phyloP scores from a whole-genome alignment of 192 early-diverging fungal species.

The Backusella luteola region DNA sequence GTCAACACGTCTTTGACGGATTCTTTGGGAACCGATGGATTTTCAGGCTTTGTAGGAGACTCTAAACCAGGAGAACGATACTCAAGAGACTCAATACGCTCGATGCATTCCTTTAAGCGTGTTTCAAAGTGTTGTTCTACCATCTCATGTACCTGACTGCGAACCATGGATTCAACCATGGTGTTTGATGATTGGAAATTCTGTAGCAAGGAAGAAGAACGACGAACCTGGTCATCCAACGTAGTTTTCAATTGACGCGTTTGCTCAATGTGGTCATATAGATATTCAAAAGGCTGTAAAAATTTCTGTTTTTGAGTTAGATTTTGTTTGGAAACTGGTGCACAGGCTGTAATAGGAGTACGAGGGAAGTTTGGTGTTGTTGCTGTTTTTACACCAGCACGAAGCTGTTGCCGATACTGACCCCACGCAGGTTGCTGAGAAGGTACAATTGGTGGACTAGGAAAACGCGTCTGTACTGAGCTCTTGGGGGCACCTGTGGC shows the following conservation, averaged over 20 bases:
- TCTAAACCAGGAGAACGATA: neutral
- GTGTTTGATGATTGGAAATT: conserved; percentile 65
- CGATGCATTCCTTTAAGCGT: conserved; percentile 31
- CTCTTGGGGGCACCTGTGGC: neutral
- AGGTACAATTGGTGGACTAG: conserved; percentile 41
- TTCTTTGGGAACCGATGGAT: neutral
- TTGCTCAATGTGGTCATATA: conserved; percentile 62
- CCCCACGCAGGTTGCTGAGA: conserved; percentile 28
- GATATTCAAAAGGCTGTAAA: conserved; percentile 52
- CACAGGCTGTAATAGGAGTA: conserved; percentile 10
- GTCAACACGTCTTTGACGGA: neutral
- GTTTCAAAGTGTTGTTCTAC: conserved; percentile 43
- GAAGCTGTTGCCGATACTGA: neutral
- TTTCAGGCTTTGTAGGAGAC: neutral
- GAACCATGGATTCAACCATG: conserved; percentile 76
- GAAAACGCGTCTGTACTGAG: conserved; percentile 19
- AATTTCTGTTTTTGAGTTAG: conserved; percentile 52
- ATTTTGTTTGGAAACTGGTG: conserved; percentile 46
- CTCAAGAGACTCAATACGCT: conserved; percentile 15
- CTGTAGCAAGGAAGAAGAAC: conserved; percentile 66
- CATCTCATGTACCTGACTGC: conserved; percentile 63
- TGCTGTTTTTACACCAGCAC: neutral
- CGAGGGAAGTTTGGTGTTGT: conserved; percentile 21
- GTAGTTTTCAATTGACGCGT: conserved; percentile 59
- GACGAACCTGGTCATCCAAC: conserved; percentile 76